Evolutionary conservation across 208 protist species (phyloP).

Genomic region (Novymonas esmeraldas): DNA sequence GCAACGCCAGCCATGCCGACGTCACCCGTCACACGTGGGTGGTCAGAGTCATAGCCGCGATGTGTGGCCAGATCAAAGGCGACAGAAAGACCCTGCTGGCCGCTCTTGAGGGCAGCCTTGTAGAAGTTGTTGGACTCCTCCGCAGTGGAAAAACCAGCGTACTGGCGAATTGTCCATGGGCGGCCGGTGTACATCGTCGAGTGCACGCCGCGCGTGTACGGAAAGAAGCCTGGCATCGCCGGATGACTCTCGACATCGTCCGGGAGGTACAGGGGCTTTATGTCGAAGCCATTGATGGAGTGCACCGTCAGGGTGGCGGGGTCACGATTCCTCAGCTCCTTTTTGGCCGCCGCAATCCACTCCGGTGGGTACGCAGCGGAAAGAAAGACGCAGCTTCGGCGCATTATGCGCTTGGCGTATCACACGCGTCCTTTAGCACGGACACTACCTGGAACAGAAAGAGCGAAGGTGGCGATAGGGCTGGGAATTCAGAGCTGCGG

Average conservation of each 20-base stretch:
- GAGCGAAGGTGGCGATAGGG: background rate
- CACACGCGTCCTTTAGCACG: background rate
- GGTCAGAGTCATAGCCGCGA: constrained; percentile 96
- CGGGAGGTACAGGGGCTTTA: constrained; percentile 92
- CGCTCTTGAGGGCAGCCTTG: constrained; percentile 80
- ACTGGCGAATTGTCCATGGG: constrained; percentile 97
- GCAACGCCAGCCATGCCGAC: constrained; percentile 98
- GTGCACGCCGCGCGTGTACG: constrained; percentile 94
- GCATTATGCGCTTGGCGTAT: constrained; percentile 33
- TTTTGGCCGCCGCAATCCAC: constrained; percentile 80
- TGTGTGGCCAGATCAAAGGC: constrained; percentile 97
- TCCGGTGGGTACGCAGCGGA: constrained; percentile 33
- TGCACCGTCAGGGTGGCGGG: constrained; percentile 44
- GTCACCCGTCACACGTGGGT: constrained; percentile 93
- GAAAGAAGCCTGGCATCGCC: constrained; percentile 82
- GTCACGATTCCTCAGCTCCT: constrained; percentile 84
- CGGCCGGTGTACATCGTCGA: constrained; percentile 95
- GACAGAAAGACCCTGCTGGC: constrained; percentile 95
- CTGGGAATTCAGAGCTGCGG: too few relatives aligned
- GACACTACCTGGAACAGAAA: background rate
- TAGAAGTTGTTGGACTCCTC: constrained; percentile 98
- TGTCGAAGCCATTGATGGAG: constrained; percentile 78
- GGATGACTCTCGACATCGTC: constrained; percentile 27
- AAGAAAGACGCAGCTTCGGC: constrained; percentile 69
- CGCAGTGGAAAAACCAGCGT: constrained; percentile 94